Evolutionary conservation across 2,329 filamentous ascomycete genomes (phyloP), one percentile per base, ranked within the genome.

Genomic region (Bipolaris gigantea): DNA sequence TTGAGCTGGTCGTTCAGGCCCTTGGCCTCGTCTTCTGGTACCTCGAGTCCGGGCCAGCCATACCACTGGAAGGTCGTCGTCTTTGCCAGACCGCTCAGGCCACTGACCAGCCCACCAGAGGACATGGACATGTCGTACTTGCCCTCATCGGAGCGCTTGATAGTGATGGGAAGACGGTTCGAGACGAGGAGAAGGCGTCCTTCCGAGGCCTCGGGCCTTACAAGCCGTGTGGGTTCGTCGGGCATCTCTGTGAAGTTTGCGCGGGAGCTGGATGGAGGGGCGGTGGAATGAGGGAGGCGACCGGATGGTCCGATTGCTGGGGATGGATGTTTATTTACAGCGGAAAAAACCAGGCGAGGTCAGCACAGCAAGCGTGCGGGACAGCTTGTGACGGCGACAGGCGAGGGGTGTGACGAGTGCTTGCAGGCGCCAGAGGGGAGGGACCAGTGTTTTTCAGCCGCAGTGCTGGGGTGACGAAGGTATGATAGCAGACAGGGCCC

Each of bases 21-120:
- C 2, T 83, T 80, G 39, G 90, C 83, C 75, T 97, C 93, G 50
- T 86, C 83, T 60, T 95, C 90, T 35, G 93, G 93, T 4, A 97
- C 86, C 75, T 97, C 91, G 44, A 96, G 79, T 34, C 94, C 94
- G 0, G 94, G 92, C 93, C 94, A 97, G 64, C 94, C 94, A 76
- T 97, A 97, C 94, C 94, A 99, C 75, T 94, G 90, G 76, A 97
- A 97, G 64, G 88, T 93, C 23, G 91, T 96, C 30, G 90, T 89
- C 77, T 97, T 97, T 67, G 90, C 88, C 54, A 97, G 79, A 23
- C 94, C 94, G 63, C 90, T 96, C 57, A 99, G 81, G 18, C 94
- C 94, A 46, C 91, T 96, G 68, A 97, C 94, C 36, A 99, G 84
- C 36, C 94, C 94, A 53, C 94, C 94, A 2, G 94, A 97, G 42